A percentile compares a stretch with the other conserved stretches of the same genome.
These are phyloP conservation scores for Paecilomyces fulvus DNA, from an alignment of 2,329 filamentous ascomycete species.

Conservation along the genomic window DNA sequence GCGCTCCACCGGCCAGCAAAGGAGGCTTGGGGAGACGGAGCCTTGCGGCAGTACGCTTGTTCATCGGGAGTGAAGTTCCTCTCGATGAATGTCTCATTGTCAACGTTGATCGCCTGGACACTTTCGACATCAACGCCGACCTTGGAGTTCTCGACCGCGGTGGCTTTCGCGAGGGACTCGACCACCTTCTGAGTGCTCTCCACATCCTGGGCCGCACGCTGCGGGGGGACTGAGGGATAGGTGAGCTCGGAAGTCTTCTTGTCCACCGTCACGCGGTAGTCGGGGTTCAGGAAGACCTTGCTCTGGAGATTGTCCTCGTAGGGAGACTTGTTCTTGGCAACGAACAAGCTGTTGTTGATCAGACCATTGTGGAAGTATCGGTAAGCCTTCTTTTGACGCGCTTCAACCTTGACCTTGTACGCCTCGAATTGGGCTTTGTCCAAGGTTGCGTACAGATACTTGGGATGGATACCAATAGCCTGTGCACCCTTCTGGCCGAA, in stretches of 20 bases:
- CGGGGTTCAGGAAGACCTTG: slow-evolving; percentile 86
- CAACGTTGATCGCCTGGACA: slow-evolving; percentile 77
- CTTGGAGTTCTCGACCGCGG: slow-evolving; percentile 57
- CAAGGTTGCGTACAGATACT: slow-evolving; percentile 90
- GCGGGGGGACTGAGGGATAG: slow-evolving; percentile 63
- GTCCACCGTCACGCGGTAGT: slow-evolving; percentile 74
- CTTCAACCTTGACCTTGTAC: slow-evolving; percentile 82
- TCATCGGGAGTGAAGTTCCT: slow-evolving; percentile 87
- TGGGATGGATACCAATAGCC: slow-evolving; percentile 92
- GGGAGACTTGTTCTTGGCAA: slow-evolving; percentile 84
- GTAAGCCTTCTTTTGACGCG: slow-evolving; percentile 97
- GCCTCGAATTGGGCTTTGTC: slow-evolving; percentile 72
- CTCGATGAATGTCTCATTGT: slow-evolving; percentile 88
- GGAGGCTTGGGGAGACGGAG: slow-evolving; percentile 72
- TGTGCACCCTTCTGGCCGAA: slow-evolving; percentile 99
- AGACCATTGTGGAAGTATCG: slow-evolving; percentile 97
- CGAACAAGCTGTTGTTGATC: slow-evolving; percentile 96
- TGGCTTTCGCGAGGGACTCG: slow-evolving; percentile 64
- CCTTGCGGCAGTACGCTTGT: slow-evolving; percentile 75
- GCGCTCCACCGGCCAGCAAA: slow-evolving; percentile 95
- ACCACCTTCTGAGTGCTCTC: slow-evolving; percentile 66
- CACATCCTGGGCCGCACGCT: slow-evolving; percentile 47
- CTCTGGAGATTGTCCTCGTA: slow-evolving; percentile 83
- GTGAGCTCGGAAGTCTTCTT: slow-evolving; percentile 76
- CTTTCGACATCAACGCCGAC: slow-evolving; percentile 93